Base-by-base conservation (phyloP, 768 basidiomycete species). In the Agrocybe pediades region DNA sequence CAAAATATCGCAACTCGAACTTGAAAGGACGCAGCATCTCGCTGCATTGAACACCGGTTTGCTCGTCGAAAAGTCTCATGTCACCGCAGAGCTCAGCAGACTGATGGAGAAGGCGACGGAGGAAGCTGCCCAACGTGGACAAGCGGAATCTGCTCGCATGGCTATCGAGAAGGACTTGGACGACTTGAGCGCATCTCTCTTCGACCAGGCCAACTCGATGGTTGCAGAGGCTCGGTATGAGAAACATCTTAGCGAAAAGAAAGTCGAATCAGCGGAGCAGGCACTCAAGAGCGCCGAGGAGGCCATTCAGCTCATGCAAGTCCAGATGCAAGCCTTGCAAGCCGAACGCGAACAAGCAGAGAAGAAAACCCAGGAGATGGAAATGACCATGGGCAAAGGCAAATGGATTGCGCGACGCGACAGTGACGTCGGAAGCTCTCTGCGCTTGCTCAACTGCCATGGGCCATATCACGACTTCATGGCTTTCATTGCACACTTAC, bases 81-180 rank as follows among this genome's bases (percentile, higher is more conserved):
- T 98, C 50, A 94, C 91, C 8, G 68, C 86, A 2, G 96, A 99
- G 74, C 86, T 99, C 54, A 95, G 86, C 60, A 83, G 95, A 25
- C 75, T 99, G 55, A 98, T 98, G 86, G 91, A 95, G 62, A 89
- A 87, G 58, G 88, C 95, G n/a, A 92, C 93, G 17, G 93, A 96
- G 63, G 96, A 97, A 73, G 94, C 95, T 13, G 86, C 92, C 1
- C 84, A 88, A 59, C 82, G 96, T 13, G 95, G 94, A 11, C 87
- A 92, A 68, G 95, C 95, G 1, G 95, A 96, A 70, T 84, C 76
- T 46, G 94, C 92, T 4, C 82, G 87, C 27, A 74, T 68, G 0
- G 85, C 84, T 58, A 96, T 99, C 46, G 96, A 99, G 75, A 85
- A 88, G 72, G 96, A 99, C 56, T 76, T 99, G 46, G 95, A 97